Base-by-base conservation (phyloP, 257 asterid genomes). In the Ophiorrhiza pumila region DNA sequence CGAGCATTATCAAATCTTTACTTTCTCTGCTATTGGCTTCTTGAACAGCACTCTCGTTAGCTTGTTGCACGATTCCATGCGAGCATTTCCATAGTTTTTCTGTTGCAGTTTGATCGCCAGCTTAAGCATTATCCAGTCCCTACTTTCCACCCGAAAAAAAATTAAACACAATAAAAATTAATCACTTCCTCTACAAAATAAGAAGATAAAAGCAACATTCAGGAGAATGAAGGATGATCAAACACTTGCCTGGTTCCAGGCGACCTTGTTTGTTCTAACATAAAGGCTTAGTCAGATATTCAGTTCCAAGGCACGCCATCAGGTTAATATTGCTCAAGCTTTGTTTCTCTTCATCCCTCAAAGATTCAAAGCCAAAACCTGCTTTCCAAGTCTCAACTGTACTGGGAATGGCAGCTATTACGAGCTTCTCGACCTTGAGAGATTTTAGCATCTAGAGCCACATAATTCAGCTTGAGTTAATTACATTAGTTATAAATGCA, bases 361-460 rank as follows among this genome's bases (percentile, higher is more conserved):
- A 75, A 41, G 76, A 86, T 68, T 79, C 76, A 80, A 93, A 93
- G 60, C 97, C 98, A 70, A 93, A 93, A 64, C 97, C 95, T 10
- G 68, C 76, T 6, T 91, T 89, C 98, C 98, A 93, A 71, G 98
- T 93, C 79, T 88, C 96, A 45, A 93, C 88, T 72, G 88, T 69
- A 52, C 78, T 75, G 58, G 96, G 96, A 62, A 93, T 83, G 42
- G 97, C 95, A 62, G 96, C 89, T 81, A 93, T 74, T 39, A 93
- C 87, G 5, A 91, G 93, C 87, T 71, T 87, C 82, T 89, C 88
- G 29, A 93, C 89, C 82, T 88, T 88, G 82, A 89, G 77, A 59
- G 90, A 79, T 78, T 78, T 88, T 55, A 93, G 85, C 93, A 87
- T 80, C 98, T 92, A 71, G 68, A 76, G 42, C 52, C 85, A n/a